A percentile compares a stretch with the other conserved stretches of the same genome.
Evolutionary conservation across 2,329 filamentous ascomycete species (phyloP).

Genomic region (Drechslerella coelobrocha): DNA sequence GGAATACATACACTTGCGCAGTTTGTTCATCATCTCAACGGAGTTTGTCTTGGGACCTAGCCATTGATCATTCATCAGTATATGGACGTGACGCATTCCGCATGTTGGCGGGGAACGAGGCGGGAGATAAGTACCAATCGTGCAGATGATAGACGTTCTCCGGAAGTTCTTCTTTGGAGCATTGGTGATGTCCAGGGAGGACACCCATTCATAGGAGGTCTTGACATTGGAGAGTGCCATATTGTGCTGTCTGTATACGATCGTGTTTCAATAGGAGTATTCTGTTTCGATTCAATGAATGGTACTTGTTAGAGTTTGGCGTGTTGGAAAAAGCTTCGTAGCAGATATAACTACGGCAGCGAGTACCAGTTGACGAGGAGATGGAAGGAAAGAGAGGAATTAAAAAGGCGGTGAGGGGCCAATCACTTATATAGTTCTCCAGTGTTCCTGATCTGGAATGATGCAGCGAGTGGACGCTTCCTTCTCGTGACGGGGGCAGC

Average conservation of each 20-base stretch:
- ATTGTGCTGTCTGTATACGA: slow-evolving; percentile 5
- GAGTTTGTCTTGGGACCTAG: slow-evolving; percentile 95
- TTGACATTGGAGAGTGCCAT: slow-evolving; percentile 46
- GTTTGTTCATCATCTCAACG: slow-evolving; percentile 92
- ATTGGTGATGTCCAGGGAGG: slow-evolving; percentile 86
- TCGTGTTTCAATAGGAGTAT: background rate
- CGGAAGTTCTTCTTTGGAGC: slow-evolving; percentile 87
- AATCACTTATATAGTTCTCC: slow-evolving; percentile 32
- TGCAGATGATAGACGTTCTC: slow-evolving; percentile 97
- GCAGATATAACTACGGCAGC: background rate
- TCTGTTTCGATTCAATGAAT: background rate
- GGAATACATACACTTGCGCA: slow-evolving; percentile 69
- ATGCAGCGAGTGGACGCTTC: slow-evolving; percentile 26
- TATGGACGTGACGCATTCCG: too few species aligned
- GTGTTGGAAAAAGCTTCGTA: background rate
- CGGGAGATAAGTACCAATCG: slow-evolving; percentile 71
- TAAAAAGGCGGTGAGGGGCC: slow-evolving; percentile 25
- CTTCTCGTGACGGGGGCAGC: slow-evolving; percentile 36
- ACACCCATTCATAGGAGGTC: slow-evolving; percentile 66
- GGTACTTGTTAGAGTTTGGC: slow-evolving; percentile 29
- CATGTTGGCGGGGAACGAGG: too few species aligned
- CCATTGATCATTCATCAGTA: slow-evolving; percentile 13
- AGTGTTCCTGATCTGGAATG: background rate
- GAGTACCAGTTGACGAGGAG: background rate
- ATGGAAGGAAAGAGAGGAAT: slow-evolving; percentile 1